Evolutionary conservation across 192 early-diverging fungal species (phyloP), one percentile per base, ranked within the genome.

Genomic region (Chytriomyces confervae): DNA sequence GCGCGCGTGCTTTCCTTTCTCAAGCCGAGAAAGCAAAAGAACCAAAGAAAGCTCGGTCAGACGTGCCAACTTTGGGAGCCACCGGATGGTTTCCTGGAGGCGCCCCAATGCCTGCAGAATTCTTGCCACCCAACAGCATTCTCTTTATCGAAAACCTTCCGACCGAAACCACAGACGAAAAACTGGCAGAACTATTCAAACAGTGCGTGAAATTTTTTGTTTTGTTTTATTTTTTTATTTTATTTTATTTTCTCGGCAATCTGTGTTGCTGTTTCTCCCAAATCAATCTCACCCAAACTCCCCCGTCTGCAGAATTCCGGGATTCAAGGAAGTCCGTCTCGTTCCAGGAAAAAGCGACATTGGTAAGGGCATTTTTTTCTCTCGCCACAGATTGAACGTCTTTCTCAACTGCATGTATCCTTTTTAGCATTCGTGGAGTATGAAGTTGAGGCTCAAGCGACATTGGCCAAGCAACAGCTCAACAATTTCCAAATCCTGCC

Each of bases 301-400:
- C 13, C 53, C 60, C 57, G 50, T 20, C 50, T 27, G 45, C 24
- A 86, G 82, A 62, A 92, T 90, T 80, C 91, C 92, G 57, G 96
- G 96, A 6, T 96, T 96, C 89, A 94, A 93, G 72, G 97, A 99
- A 88, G 95, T 98, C 36, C 95, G 97, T 84, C 88, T 94, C 77
- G 93, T 99, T 9, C 92, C 94, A 6, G 92, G 93, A 77, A 95
- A 95, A 79, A 92, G 90, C 76, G 94, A 93, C 45, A 94, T 98
- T 81, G 86, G 86, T 88, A 61, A 49, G 75, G 80, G 8, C 4
- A 1, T 4, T n/a, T 6, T 6, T 46, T 50, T 49, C 71, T 62
- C 48, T 29, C 50, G n/a, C 63, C 49, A n/a, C 51, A 9, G n/a
- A 45, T 27, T 8, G 18, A 10, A 44, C 77, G 46, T 51, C 20